Evolutionary conservation across 768 basidiomycete species (phyloP).

Genomic region (Clavaria fumosa): DNA sequence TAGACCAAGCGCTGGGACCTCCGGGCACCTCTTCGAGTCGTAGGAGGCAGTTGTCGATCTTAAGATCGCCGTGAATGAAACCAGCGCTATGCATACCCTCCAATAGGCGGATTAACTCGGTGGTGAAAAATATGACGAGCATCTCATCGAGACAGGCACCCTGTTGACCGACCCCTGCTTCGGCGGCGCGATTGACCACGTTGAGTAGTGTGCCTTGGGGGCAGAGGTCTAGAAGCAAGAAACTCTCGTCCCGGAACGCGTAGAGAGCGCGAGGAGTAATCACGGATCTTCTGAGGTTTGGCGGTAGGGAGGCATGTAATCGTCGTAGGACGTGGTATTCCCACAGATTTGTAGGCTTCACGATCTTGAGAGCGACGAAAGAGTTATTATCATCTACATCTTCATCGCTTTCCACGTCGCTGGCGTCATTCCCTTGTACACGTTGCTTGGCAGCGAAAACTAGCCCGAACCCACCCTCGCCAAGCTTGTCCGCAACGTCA

Average conservation of each 20-base stretch:
- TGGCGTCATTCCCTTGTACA: slow-evolving; percentile 30
- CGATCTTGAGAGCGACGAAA: slow-evolving; percentile 80
- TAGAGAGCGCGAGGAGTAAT: slow-evolving; percentile 69
- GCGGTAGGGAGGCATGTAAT: slow-evolving; percentile 54
- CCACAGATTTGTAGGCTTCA: slow-evolving; percentile 81
- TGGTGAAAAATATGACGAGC: slow-evolving; percentile 86
- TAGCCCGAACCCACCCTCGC: slow-evolving; percentile 92
- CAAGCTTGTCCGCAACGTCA: slow-evolving; percentile 71
- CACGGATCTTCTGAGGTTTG: slow-evolving; percentile 45
- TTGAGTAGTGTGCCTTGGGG: slow-evolving; percentile 87
- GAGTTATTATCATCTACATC: slow-evolving; percentile 38
- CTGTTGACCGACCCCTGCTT: slow-evolving; percentile 63
- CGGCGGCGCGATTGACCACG: slow-evolving; percentile 71
- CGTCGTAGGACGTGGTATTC: slow-evolving; percentile 78
- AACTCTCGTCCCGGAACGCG: slow-evolving; percentile 79
- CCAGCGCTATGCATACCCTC: slow-evolving; percentile 70
- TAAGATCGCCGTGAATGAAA: slow-evolving; percentile 95
- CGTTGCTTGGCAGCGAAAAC: slow-evolving; percentile 73
- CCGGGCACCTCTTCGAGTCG: slow-evolving; percentile 75
- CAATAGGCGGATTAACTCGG: slow-evolving; percentile 73
- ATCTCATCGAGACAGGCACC: slow-evolving; percentile 82
- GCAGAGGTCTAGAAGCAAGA: slow-evolving; percentile 76
- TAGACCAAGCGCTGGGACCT: slow-evolving; percentile 51
- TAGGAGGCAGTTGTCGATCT: slow-evolving; percentile 98
- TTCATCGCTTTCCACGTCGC: slow-evolving; percentile 40